A percentile compares a stretch with the other conserved stretches of the same genome.
Conservation (phyloP, 495 filamentous ascomycete genomes). For the Xylaria telfairii region DNA sequence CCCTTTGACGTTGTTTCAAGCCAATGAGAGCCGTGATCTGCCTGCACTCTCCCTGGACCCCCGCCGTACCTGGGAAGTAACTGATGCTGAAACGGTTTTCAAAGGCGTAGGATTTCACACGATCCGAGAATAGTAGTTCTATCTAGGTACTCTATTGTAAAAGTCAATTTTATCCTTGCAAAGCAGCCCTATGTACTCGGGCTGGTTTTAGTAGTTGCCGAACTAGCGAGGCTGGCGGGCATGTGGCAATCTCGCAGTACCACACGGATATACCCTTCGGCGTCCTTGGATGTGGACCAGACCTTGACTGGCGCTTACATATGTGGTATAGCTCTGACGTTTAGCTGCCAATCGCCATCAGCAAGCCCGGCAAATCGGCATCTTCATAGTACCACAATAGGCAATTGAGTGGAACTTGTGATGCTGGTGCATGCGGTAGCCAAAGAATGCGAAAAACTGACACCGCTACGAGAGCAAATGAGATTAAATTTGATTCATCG, state of each 20-base stretch:
- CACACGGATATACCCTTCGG: not conserved
- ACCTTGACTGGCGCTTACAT: slow-evolving; percentile 13
- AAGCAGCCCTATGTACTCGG: not conserved
- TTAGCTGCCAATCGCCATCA: not conserved
- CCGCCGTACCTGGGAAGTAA: not conserved
- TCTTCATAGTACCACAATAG: slow-evolving; percentile 6
- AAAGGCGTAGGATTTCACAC: not conserved
- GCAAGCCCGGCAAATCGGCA: slow-evolving; percentile 22
- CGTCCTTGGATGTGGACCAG: not conserved
- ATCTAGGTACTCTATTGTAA: not conserved
- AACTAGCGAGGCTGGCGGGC: not conserved
- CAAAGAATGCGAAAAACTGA: not conserved
- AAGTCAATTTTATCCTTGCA: not conserved
- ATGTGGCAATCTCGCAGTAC: not conserved
- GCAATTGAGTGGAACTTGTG: slow-evolving; percentile 1
- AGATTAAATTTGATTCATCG: not conserved
- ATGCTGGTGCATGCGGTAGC: not conserved
- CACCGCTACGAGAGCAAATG: not conserved
- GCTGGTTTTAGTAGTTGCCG: not conserved
- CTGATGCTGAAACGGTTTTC: not conserved
- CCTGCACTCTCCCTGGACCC: not conserved
- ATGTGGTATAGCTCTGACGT: not conserved
- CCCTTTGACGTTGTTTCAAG: not conserved
- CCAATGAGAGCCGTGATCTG: slow-evolving; percentile 2
- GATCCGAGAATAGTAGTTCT: not conserved